These are phyloP conservation scores for Primulina eburnea DNA, from an alignment of 257 asterid genomes.

Conservation along the genomic window DNA sequence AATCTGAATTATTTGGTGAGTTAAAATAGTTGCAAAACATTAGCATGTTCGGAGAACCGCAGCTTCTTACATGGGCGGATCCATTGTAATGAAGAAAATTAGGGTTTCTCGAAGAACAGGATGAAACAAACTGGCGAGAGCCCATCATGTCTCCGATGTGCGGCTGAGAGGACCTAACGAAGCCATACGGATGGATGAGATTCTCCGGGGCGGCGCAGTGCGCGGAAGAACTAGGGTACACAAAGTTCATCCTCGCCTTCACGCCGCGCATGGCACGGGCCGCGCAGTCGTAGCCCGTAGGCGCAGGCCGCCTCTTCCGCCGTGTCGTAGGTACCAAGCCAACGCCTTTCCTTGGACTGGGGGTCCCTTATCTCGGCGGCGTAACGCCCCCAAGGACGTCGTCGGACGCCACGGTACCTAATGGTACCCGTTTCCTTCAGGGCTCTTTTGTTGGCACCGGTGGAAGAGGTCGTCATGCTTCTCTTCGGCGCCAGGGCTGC, in stretches of 20 bases:
- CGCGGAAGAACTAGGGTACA: conserved; percentile 38
- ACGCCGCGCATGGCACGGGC: conserved; percentile 92
- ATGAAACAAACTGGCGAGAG: conserved; percentile 23
- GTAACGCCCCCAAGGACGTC: conserved; percentile 97
- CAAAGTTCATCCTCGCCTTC: conserved; percentile 77
- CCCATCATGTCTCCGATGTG: conserved; percentile 12
- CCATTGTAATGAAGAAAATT: conserved; percentile 23
- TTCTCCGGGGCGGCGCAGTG: conserved; percentile 11
- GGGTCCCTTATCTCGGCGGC: conserved; percentile 97
- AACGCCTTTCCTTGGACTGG: conserved; percentile 72
- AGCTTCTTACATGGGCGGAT: background rate
- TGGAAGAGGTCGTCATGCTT: conserved; percentile 13
- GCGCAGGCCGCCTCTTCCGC: conserved; percentile 97
- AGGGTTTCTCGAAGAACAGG: conserved; percentile 31
- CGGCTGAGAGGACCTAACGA: conserved; percentile 34
- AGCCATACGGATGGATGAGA: conserved; percentile 36
- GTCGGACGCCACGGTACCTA: conserved; percentile 86
- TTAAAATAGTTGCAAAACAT: conserved; percentile 39
- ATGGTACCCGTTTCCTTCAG: conserved; percentile 21
- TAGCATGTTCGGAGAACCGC: conserved; percentile 35
- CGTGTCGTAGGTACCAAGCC: conserved; percentile 92
- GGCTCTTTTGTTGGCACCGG: conserved; percentile 39
- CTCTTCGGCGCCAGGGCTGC: conserved; percentile 38
- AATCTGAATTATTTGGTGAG: conserved; percentile 5
- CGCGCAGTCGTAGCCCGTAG: conserved; percentile 90